Evolutionary conservation across 345 rosid genomes (phyloP), one percentile per base, ranked within the genome.

Genomic region (Rhizophora mangle): DNA sequence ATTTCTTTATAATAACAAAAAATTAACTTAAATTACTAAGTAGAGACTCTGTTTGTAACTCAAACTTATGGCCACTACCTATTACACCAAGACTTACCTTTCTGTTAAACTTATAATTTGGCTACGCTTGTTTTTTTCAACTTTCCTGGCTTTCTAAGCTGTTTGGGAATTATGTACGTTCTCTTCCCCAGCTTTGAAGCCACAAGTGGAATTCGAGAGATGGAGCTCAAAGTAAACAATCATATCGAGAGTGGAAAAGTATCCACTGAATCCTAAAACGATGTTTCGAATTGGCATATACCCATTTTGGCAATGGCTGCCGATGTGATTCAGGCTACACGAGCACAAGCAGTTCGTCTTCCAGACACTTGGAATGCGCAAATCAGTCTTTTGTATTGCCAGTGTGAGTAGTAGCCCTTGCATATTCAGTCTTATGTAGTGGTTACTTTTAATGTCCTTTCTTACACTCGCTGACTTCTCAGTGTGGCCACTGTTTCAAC

Each of bases 241-340:
- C 66, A 36, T 11, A 74, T 80, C 71, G 83, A 69, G 59, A 80
- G 24, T 1, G 77, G 84, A 74, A 79, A 85, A 46, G 70, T 62
- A 27, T 67, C 74, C 19, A 54, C 31, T 69, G 90, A 81, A 72
- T 70, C 72, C 34, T 70, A n/a, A 16, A 74, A 71, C 54, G 79
- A 76, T 34, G 55, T 73, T 69, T 65, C 74, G 16, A 83, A 82
- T 36, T 82, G 85, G 90, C 88, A 80, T 55, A 69, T 91, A 5
- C 90, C 91, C 5, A 82, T 93, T 66, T 78, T 93, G 79, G 97
- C 98, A 74, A 93, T 89, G 98, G 91, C 98, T 0, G 97, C 97
- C 39, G 98, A 91, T 63, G 97, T 91, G 36, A 88, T 93, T 71
- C 96, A 91, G 59, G 97, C 98, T 56, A 91, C 94, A 2, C 85